phyloP scores from a whole-genome alignment of 2,329 filamentous ascomycete genomes.

The Metarhizium anisopliae region DNA sequence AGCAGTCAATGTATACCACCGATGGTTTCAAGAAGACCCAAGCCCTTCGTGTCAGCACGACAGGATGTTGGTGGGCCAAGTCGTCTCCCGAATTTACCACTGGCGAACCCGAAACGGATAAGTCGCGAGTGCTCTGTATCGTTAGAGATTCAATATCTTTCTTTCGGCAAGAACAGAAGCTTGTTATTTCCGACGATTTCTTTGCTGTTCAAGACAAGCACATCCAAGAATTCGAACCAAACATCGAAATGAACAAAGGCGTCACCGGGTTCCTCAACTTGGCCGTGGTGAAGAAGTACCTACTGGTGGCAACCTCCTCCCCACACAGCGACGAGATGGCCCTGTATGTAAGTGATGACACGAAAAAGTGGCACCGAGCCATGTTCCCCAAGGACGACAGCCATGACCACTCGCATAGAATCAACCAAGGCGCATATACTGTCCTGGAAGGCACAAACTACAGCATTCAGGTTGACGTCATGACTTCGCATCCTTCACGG shows the following conservation, averaged over 20 bases:
- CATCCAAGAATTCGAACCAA: constrained; percentile 62
- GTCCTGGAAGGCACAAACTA: constrained; percentile 94
- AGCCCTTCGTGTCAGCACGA: constrained; percentile 56
- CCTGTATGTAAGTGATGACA: constrained; percentile 80
- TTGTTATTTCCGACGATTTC: constrained; percentile 76
- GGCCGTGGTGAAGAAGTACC: constrained; percentile 74
- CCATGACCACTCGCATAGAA: constrained; percentile 55
- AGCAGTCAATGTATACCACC: constrained; percentile 63
- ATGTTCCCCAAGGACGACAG: constrained; percentile 77
- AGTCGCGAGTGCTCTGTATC: constrained; percentile 71
- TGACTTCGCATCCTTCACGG: constrained; percentile 55
- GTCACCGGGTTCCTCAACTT: constrained; percentile 75
- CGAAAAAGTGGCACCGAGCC: constrained; percentile 79
- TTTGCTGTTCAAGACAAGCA: constrained; percentile 49
- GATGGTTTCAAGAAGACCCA: constrained; percentile 73
- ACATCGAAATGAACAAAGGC: constrained; percentile 63
- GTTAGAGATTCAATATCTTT: constrained; percentile 63
- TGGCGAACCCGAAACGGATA: constrained; percentile 55
- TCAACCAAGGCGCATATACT: constrained; percentile 83
- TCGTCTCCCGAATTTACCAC: constrained; percentile 64
- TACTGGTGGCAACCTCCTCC: constrained; percentile 76
- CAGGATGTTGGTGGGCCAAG: constrained; percentile 83
- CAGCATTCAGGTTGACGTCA: constrained; percentile 92
- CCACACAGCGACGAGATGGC: constrained; percentile 81
- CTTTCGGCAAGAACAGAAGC: constrained; percentile 63